These are phyloP conservation scores for Pleurotus cornucopiae DNA, from an alignment of 768 basidiomycete genomes.

Conservation along the genomic window DNA sequence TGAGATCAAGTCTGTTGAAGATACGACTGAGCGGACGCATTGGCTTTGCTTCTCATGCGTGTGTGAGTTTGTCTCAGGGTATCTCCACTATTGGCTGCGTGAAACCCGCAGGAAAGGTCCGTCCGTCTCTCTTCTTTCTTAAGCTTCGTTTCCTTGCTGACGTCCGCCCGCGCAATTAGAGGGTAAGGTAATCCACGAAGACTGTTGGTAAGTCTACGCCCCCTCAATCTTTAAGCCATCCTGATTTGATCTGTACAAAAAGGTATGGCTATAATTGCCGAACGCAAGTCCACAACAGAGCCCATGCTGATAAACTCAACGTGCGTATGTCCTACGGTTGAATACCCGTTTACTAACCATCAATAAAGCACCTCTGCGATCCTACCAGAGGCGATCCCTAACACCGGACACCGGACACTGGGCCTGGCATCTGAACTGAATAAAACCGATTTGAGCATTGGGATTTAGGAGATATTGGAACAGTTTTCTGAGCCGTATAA, in stretches of 20 bases:
- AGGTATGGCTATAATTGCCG: constrained; percentile 33
- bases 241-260: neutral
- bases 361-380: constrained; percentile 3
- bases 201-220: constrained; percentile 25
- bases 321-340: neutral
- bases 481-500: too few relatives aligned
- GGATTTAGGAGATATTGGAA: too few relatives aligned
- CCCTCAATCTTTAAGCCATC: neutral
- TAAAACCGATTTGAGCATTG: too few relatives aligned
- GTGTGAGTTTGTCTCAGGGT: constrained; percentile 4
- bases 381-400: constrained; percentile 1
- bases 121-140: neutral
- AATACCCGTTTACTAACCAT: neutral
- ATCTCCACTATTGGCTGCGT: constrained; percentile 14
- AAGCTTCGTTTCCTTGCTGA: neutral
- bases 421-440: too few relatives aligned
- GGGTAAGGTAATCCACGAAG: constrained; percentile 14
- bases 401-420: neutral
- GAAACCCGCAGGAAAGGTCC: constrained; percentile 10
- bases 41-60: constrained; percentile 12
- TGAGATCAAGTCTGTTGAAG: constrained; percentile 6
- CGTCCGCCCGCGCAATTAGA: constrained; percentile 9
- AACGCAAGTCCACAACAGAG: constrained; percentile 22
- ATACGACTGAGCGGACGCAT: constrained; percentile 7
- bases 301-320: constrained; percentile 17